phyloP scores from a whole-genome alignment of 1,284 basidiomycete species.

The Sanguinoderma infundibulare region DNA sequence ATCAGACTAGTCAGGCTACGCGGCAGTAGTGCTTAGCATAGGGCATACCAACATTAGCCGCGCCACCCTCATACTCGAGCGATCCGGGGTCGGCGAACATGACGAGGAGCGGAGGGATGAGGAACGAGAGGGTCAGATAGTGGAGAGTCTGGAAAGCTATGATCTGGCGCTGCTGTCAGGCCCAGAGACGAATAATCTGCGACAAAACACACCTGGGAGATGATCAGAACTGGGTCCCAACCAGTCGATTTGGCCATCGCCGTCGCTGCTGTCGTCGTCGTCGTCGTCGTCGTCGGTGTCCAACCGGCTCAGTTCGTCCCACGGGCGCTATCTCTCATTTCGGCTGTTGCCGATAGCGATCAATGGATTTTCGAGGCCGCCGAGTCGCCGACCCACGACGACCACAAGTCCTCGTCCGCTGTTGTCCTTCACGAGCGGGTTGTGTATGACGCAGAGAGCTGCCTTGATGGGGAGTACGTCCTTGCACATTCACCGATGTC shows the following conservation, averaged over 20 bases:
- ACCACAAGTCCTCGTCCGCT: too few species aligned
- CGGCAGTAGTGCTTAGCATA: background rate
- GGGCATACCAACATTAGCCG: constrained; percentile 75
- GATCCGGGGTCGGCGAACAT: constrained; percentile 77
- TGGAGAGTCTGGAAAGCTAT: constrained; percentile 91
- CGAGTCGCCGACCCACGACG: too few species aligned
- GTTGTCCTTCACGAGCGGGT: too few species aligned
- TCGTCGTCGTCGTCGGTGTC: background rate
- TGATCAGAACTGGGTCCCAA: constrained; percentile 79
- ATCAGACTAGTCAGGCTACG: background rate
- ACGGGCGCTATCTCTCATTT: background rate
- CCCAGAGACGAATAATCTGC: background rate
- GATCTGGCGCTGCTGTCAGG: constrained; percentile 60
- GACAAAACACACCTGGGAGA: constrained; percentile 63
- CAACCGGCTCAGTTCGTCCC: background rate
- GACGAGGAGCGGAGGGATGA: constrained; percentile 82
- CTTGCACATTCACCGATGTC: too few species aligned
- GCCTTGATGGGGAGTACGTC: too few species aligned
- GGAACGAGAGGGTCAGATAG: constrained; percentile 85
- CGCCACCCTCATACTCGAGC: constrained; percentile 85
- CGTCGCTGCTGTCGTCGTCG: constrained; percentile 3
- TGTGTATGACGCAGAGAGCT: background rate
- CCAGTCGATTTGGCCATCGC: constrained; percentile 37
- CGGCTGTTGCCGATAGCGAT: background rate
- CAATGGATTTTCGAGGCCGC: too few species aligned